These are phyloP conservation scores for Xylaria arbuscula DNA, from an alignment of 2,329 filamentous ascomycete species.

Conservation along the genomic window DNA sequence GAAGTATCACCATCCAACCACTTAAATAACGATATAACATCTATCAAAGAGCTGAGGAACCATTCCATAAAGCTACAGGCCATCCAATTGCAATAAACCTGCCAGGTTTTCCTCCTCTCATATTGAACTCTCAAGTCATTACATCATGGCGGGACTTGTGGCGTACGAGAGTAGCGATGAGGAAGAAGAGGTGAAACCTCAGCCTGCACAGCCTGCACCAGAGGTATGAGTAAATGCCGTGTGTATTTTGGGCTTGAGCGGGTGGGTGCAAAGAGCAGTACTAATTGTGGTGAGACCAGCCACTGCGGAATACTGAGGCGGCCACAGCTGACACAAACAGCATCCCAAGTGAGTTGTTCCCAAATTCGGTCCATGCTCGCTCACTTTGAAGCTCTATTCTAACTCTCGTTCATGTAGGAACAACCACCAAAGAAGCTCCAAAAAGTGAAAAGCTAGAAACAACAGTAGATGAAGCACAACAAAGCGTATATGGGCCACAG, in stretches of 20 bases:
- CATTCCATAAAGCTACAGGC: not conserved
- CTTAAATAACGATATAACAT: not conserved
- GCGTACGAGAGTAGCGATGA: conserved; percentile 51
- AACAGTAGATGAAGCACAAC: conserved; percentile 35
- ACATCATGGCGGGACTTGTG: conserved; percentile 46
- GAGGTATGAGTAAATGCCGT: conserved; percentile 47
- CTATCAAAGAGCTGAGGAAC: not conserved
- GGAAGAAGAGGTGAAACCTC: conserved; percentile 47
- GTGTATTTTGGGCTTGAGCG: conserved; percentile 34
- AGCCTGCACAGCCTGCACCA: conserved; percentile 39
- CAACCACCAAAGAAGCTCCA: conserved; percentile 27
- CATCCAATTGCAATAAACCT: not conserved
- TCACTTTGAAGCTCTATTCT: conserved; percentile 8
- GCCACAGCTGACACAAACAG: conserved; percentile 33
- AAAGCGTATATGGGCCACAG: conserved; percentile 48
- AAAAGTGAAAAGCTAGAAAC: conserved; percentile 10
- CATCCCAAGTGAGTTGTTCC: conserved; percentile 42
- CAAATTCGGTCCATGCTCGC: not conserved
- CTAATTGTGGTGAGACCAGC: conserved; percentile 51
- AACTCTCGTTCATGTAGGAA: conserved; percentile 21
- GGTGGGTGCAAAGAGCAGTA: conserved; percentile 44
- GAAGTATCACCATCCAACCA: not conserved
- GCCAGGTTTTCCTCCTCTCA: not conserved
- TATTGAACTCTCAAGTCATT: not conserved
- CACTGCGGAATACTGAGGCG: conserved; percentile 44